phyloP scores from a whole-genome alignment of 495 filamentous ascomycete species.

The Aspergillus incahuasiensis region DNA sequence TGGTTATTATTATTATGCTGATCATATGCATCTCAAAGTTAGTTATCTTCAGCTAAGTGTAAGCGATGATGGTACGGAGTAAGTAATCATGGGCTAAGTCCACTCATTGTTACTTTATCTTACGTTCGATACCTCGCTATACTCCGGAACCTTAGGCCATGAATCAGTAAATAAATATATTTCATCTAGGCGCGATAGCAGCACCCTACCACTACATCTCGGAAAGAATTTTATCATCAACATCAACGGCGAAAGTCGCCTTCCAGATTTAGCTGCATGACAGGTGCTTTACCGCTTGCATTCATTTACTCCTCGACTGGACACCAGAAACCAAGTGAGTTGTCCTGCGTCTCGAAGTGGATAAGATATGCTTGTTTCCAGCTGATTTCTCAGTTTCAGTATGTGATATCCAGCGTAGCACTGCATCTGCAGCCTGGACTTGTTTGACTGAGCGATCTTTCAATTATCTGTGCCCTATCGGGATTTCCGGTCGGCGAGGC shows the following conservation, averaged over 20 bases:
- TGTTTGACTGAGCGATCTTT: conserved; percentile 4
- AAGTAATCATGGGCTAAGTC: no score
- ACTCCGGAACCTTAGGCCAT: no score
- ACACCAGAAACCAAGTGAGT: neutral
- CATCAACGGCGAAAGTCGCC: neutral
- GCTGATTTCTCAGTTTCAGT: neutral
- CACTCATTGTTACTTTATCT: no score
- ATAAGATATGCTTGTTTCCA: conserved; percentile 4
- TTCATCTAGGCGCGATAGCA: no score
- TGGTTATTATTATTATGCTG: no score
- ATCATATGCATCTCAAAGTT: no score
- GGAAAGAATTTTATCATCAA: no score
- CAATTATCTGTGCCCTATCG: neutral
- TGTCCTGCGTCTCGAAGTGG: neutral
- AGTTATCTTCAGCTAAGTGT: no score
- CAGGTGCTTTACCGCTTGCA: neutral
- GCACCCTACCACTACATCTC: no score
- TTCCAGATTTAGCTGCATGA: neutral
- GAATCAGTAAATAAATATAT: no score
- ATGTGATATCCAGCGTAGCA: conserved; percentile 10
- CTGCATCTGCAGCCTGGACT: conserved; percentile 17
- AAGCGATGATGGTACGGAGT: no score
- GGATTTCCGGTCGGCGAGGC: neutral
- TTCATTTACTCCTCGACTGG: neutral
- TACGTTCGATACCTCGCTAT: no score